phyloP scores from a whole-genome alignment of 192 early-diverging fungal genomes.

The Spizellomyces punctatus region DNA sequence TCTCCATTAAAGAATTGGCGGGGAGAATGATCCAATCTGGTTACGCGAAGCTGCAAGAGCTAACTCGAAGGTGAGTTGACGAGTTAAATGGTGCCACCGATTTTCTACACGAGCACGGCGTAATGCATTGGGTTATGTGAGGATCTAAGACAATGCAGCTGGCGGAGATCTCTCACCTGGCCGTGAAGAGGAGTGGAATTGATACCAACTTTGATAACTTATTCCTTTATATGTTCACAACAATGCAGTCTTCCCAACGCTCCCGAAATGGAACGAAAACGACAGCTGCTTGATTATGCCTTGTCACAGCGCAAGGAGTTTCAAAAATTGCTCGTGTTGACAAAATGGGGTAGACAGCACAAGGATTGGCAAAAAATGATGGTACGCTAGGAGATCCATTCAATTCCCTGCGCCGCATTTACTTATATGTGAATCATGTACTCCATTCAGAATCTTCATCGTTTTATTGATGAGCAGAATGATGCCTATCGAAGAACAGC shows the following conservation, averaged over 20 bases:
- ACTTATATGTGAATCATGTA: no score
- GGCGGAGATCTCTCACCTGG: background rate
- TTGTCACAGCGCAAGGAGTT: slow-evolving; percentile 8
- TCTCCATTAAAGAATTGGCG: slow-evolving; percentile 20
- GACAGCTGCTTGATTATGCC: slow-evolving; percentile 16
- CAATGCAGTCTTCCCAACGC: slow-evolving; percentile 5
- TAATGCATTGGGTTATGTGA: no score
- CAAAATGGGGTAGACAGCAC: background rate
- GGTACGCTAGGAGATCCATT: background rate
- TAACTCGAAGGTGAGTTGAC: slow-evolving; percentile 6
- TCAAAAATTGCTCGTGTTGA: slow-evolving; percentile 8
- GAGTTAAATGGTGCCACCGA: background rate
- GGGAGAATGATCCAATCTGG: slow-evolving; percentile 16
- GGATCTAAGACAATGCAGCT: no score
- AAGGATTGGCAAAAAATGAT: background rate
- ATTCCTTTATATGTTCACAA: no score
- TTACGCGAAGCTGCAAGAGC: slow-evolving; percentile 8
- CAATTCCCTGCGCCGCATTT: no score
- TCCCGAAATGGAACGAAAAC: background rate
- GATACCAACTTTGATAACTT: no score
- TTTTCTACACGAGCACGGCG: no score
- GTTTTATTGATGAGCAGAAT: slow-evolving; percentile 16
- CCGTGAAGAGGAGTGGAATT: no score
- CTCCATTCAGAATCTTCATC: slow-evolving; percentile 18
- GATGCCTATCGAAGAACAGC: slow-evolving; percentile 8